A percentile compares a stretch with the other conserved stretches of the same genome.
phyloP scores from a whole-genome alignment of 2,329 filamentous ascomycete species.

The Penicillium palitans region DNA sequence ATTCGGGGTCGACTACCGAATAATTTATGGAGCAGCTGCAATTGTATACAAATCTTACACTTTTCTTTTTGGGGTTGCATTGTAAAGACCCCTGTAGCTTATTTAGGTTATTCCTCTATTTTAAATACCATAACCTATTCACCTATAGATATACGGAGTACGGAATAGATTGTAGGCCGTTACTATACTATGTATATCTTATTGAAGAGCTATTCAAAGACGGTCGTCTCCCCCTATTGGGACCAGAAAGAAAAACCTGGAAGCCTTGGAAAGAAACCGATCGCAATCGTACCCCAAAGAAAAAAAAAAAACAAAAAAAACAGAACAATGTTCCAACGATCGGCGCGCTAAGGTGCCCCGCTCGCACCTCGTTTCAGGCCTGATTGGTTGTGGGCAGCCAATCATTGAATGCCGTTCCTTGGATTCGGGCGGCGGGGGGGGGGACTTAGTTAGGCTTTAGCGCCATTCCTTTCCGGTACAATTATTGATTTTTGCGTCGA shows the following conservation, averaged over 20 bases:
- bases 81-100: conserved; percentile 5
- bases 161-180: too few relatives aligned
- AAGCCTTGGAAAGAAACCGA: background rate
- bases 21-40: conserved; percentile 9
- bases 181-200: background rate
- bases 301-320: background rate
- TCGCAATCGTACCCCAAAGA: background rate
- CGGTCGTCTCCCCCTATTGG: background rate
- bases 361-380: conserved; percentile 5
- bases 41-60: conserved; percentile 4
- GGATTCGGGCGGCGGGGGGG: conserved; percentile 1
- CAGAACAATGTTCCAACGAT: conserved; percentile 11
- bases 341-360: conserved; percentile 10
- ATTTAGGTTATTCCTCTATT: background rate
- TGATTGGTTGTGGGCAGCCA: conserved; percentile 4
- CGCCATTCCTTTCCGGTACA: background rate
- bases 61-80: background rate
- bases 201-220: background rate
- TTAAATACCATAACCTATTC: background rate
- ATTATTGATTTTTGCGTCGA: conserved; percentile 2
- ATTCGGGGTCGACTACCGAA: conserved; percentile 19
- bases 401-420: conserved; percentile 5
- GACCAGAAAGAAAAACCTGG: background rate
- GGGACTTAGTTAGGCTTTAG: conserved; percentile 1
- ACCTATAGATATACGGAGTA: background rate